Evolutionary conservation across 129 eudicot genomes (phyloP).

Genomic region (Flaveria brownii): DNA sequence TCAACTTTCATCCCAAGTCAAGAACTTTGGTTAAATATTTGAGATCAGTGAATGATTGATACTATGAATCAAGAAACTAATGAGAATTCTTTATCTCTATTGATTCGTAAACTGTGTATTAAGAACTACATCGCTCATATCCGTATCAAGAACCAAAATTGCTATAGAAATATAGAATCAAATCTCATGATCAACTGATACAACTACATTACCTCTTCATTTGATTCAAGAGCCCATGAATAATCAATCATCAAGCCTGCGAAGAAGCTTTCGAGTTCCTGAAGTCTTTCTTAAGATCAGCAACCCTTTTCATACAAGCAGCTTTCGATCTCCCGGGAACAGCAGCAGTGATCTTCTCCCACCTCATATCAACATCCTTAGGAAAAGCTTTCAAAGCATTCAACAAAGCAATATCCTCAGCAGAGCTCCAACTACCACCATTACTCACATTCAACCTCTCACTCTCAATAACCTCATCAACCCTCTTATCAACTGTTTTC

Average conservation of each 20-base stretch:
- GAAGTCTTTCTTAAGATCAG: slow-evolving; percentile 79
- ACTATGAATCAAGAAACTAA: background rate
- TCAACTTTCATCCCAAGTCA: too few relatives aligned
- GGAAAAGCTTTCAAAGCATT: slow-evolving; percentile 89
- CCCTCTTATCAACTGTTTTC: slow-evolving; percentile 66
- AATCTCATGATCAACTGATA: slow-evolving; percentile 4
- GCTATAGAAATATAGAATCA: slow-evolving; percentile 8
- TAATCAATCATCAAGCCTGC: slow-evolving; percentile 35
- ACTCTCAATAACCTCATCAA: slow-evolving; percentile 45
- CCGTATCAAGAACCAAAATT: slow-evolving; percentile 30
- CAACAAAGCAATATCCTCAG: slow-evolving; percentile 83
- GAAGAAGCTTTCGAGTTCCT: slow-evolving; percentile 67
- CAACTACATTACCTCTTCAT: slow-evolving; percentile 30
- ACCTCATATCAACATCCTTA: slow-evolving; percentile 81
- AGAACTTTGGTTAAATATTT: background rate
- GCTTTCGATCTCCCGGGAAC: slow-evolving; percentile 80
- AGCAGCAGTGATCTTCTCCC: slow-evolving; percentile 98
- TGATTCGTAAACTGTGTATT: background rate
- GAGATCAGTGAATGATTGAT: background rate
- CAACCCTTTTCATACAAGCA: slow-evolving; percentile 75
- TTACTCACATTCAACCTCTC: slow-evolving; percentile 40
- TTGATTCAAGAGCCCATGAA: background rate
- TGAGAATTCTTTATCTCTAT: background rate
- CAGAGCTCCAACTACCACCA: slow-evolving; percentile 58
- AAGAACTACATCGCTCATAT: background rate